These are phyloP conservation scores for Actinomucor elegans DNA, from an alignment of 371 early-diverging fungal genomes.

Conservation along the genomic window DNA sequence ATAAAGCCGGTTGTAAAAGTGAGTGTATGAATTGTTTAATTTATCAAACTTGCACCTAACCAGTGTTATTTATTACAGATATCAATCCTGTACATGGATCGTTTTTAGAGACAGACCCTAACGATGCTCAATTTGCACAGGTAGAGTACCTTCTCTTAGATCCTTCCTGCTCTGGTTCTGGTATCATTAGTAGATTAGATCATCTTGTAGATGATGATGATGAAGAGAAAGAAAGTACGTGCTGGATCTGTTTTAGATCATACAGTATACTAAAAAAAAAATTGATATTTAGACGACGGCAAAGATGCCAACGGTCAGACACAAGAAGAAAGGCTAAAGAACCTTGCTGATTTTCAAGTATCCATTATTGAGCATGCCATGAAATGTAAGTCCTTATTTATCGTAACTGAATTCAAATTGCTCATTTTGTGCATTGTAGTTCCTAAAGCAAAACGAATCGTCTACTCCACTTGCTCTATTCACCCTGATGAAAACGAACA, in stretches of 20 bases:
- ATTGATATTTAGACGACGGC: background rate
- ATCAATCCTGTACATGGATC: constrained; percentile 61
- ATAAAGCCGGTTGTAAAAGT: constrained; percentile 85
- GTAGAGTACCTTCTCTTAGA: constrained; percentile 95
- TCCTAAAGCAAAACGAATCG: constrained; percentile 73
- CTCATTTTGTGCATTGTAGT: constrained; percentile 42
- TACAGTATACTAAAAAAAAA: no score
- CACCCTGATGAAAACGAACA: constrained; percentile 96
- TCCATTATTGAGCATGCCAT: constrained; percentile 70
- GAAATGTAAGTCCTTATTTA: constrained; percentile 71
- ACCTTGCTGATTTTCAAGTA: constrained; percentile 75
- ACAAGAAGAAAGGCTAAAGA: constrained; percentile 68
- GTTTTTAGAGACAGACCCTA: constrained; percentile 69
- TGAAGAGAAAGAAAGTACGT: constrained; percentile 26
- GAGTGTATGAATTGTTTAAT: constrained; percentile 36
- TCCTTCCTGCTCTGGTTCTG: constrained; percentile 98
- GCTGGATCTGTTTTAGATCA: no score
- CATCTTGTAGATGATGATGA: constrained; percentile 70
- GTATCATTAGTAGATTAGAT: constrained; percentile 88
- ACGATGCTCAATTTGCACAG: constrained; percentile 58
- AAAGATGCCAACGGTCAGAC: constrained; percentile 23
- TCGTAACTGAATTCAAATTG: background rate
- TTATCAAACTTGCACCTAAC: background rate
- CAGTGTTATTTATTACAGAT: constrained; percentile 29
- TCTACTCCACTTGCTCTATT: constrained; percentile 97